Percentiles rank a stretch among this genome's conserved stretches.
phyloP scores from a whole-genome alignment of 768 basidiomycete species.

The Phylloporus arenicola region DNA sequence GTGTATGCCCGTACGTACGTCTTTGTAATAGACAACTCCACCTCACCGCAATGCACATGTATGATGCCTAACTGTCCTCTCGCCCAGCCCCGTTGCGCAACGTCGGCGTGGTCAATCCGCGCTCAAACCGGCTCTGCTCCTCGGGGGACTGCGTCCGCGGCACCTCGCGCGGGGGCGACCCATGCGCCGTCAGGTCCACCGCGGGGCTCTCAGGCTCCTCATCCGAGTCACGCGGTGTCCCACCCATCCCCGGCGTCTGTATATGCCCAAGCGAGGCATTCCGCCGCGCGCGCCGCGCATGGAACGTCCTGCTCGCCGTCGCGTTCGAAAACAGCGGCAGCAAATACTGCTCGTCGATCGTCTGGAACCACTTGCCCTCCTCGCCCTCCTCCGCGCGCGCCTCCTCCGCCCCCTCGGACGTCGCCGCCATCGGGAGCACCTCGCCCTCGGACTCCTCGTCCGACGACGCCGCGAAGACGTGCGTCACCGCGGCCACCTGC shows the following conservation, averaged over 20 bases:
- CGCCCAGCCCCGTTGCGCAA: constrained; percentile 43
- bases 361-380: constrained; percentile 94
- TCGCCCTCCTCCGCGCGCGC: constrained; percentile 34
- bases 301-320: constrained; percentile 81
- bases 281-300: constrained; percentile 66
- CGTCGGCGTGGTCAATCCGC: constrained; percentile 62
- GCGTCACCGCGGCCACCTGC: constrained; percentile 17
- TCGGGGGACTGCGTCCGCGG: constrained; percentile 25
- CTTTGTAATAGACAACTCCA: neutral
- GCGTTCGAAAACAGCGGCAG: constrained; percentile 91
- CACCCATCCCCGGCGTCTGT: constrained; percentile 10
- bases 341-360: constrained; percentile 90
- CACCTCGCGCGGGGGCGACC: constrained; percentile 12
- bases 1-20: neutral
- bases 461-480: constrained; percentile 65
- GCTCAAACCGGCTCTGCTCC: constrained; percentile 53
- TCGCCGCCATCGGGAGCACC: constrained; percentile 69
- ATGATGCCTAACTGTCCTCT: constrained; percentile 11
- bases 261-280: constrained; percentile 26
- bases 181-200: constrained; percentile 36
- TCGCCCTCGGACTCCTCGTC: constrained; percentile 79
- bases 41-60: too few species aligned
- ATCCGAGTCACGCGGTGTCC: constrained; percentile 35
- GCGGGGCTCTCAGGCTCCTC: constrained; percentile 40
- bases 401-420: constrained; percentile 25